These are phyloP conservation scores for Metschnikowia hibisci DNA, from an alignment of 805 yeast species.

Conservation along the genomic window DNA sequence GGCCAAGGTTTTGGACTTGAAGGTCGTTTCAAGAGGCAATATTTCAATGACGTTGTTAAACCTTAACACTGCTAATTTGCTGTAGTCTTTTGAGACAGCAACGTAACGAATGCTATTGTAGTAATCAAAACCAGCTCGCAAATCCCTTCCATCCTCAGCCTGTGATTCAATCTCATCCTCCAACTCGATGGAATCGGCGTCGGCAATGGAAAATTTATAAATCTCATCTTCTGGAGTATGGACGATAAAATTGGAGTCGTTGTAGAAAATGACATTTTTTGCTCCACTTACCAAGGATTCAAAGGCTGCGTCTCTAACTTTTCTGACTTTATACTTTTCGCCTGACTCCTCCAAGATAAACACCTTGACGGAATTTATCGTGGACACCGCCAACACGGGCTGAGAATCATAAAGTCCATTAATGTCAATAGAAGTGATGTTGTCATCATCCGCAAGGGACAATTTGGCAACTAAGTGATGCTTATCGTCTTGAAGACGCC, in stretches of 20 bases:
- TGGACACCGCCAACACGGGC: slow-evolving; percentile 64
- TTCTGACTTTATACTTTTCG: slow-evolving; percentile 44
- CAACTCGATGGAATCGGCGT: slow-evolving; percentile 25
- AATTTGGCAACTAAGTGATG: slow-evolving; percentile 64
- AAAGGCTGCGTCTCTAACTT: slow-evolving; percentile 44
- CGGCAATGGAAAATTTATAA: slow-evolving; percentile 33
- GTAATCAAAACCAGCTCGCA: slow-evolving; percentile 39
- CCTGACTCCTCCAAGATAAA: slow-evolving; percentile 52
- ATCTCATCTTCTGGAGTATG: slow-evolving; percentile 63
- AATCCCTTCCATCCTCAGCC: slow-evolving; percentile 9
- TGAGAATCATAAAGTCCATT: slow-evolving; percentile 50
- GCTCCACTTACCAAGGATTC: slow-evolving; percentile 51
- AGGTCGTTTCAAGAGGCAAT: slow-evolving; percentile 26
- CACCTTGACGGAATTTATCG: slow-evolving; percentile 62
- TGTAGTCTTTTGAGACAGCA: slow-evolving; percentile 43
- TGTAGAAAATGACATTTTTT: slow-evolving; percentile 46
- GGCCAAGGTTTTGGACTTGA: slow-evolving; percentile 44
- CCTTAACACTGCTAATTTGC: slow-evolving; percentile 54
- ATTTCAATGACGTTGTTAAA: slow-evolving; percentile 64
- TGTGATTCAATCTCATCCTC: slow-evolving; percentile 41
- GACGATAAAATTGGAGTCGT: slow-evolving; percentile 44
- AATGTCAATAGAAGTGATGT: slow-evolving; percentile 63
- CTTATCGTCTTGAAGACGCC: slow-evolving; percentile 53
- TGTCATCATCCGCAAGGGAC: slow-evolving; percentile 70
- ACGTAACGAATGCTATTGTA: slow-evolving; percentile 50